phyloP scores from a whole-genome alignment of 768 basidiomycete genomes.

The Rhizopogon vulgaris region DNA sequence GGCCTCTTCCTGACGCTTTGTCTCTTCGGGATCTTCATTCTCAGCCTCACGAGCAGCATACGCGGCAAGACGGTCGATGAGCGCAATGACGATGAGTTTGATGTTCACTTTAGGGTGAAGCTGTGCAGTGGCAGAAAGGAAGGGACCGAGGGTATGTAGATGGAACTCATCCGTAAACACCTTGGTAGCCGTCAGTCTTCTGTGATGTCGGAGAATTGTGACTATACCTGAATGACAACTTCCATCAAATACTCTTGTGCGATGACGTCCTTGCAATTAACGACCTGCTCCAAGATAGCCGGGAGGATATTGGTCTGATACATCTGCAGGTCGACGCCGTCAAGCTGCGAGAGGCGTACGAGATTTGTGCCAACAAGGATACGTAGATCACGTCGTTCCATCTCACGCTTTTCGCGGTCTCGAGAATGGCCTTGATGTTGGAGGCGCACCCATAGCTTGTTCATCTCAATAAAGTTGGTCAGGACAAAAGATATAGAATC shows the following conservation, averaged over 20 bases:
- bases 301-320: slow-evolving; percentile 85
- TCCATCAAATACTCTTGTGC: slow-evolving; percentile 99
- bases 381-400: slow-evolving; percentile 91
- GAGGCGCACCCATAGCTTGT: slow-evolving; percentile 98
- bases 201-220: neutral
- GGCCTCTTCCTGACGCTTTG: slow-evolving; percentile 88
- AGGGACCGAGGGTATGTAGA: slow-evolving; percentile 89
- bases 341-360: slow-evolving; percentile 89
- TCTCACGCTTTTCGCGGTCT: slow-evolving; percentile 94
- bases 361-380: slow-evolving; percentile 98
- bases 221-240: slow-evolving; percentile 89
- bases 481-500: slow-evolving; percentile 95
- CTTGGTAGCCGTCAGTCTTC: slow-evolving; percentile 29
- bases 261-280: slow-evolving; percentile 97
- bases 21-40: slow-evolving; percentile 92
- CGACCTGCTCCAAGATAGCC: slow-evolving; percentile 92
- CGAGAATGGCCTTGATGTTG: slow-evolving; percentile 97
- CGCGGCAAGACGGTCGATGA: slow-evolving; percentile 92
- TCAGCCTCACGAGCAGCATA: slow-evolving; percentile 98
- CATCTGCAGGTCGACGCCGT: slow-evolving; percentile 93
- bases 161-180: slow-evolving; percentile 99
- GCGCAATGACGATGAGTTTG: slow-evolving; percentile 95
- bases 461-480: slow-evolving; percentile 99
- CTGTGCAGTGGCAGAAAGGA: slow-evolving; percentile 93
- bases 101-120: slow-evolving; percentile 98